Evolutionary conservation across 225 moss, liverwort and hornwort species (phyloP), one percentile per base, ranked within the genome.

Genomic region (Thuidium tamariscinum): DNA sequence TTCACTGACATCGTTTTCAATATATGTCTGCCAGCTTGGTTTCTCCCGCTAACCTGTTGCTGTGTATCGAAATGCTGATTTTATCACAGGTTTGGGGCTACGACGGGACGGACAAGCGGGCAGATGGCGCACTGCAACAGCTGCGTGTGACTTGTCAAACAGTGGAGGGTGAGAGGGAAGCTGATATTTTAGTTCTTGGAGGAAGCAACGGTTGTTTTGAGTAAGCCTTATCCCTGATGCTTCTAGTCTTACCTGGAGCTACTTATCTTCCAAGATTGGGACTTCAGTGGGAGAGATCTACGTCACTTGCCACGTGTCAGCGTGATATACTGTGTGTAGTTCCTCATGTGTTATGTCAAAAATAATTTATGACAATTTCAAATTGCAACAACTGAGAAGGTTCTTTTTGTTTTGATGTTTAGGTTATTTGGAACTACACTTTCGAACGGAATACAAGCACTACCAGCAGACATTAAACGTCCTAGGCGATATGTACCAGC

Each of bases 71-170:
- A 57, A 64, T 81, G 63, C 64, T 75, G 61, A 73, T 85, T 67
- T 63, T 37, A 77, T 85, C 27, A 88, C 88, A 96, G 96, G 92
- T 95, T n/a, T 95, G 95, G 97, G 88, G 92, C 72, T 97, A 97
- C 86, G 85, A 83, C 62, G 83, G 85, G 77, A 90, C 92, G 42
- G 88, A 87, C 64, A 91, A 91, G 80, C 89, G 92, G 73, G 93
- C 93, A 80, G 95, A 95, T 84, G 95, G 95, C 67, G 97, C 95
- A 74, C 87, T 97, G 48, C 91, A 93, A 90, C 95, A 95, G 62
- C 87, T 95, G 62, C 93, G 91, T 81, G 92, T 95, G 71, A 91
- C 90, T 62, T 90, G 89, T 79, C 95, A 95, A 93, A 95, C 95
- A 84, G 74, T 61, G 23, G 93, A 94, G 90, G 95, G 95, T 84